Conservation (phyloP, 345 rosid genomes). For the Eucalyptus marginata region DNA sequence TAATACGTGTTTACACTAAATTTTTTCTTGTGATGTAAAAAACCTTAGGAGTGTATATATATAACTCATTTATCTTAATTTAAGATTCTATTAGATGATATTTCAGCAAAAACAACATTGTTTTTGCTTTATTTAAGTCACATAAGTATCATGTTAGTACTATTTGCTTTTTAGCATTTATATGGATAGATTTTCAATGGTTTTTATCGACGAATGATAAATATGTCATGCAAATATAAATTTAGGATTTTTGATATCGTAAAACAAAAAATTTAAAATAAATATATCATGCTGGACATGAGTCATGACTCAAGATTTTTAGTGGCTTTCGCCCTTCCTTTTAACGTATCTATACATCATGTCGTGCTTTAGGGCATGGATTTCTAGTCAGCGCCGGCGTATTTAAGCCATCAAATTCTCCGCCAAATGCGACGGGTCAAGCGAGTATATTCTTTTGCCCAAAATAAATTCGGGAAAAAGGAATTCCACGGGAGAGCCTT, state of each 20-base stretch:
- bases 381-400: not conserved
- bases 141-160: fast-evolving
- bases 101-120: too few relatives aligned
- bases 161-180: fast-evolving
- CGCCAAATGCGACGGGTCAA: not conserved
- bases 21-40: too few relatives aligned
- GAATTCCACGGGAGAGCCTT: not conserved
- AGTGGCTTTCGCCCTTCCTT: not conserved
- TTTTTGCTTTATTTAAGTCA: too few relatives aligned
- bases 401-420: not conserved
- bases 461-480: not conserved
- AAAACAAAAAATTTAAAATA: too few relatives aligned
- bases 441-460: not conserved
- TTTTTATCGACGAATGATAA: not conserved
- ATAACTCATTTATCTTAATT: too few relatives aligned
- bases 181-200: too few relatives aligned
- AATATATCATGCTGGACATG: too few relatives aligned
- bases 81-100: not conserved
- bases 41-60: fast-evolving
- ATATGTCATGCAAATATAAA: too few relatives aligned
- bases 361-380: not conserved
- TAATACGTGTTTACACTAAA: fast-evolving
- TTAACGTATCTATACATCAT: too few relatives aligned
- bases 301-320: too few relatives aligned
- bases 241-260: too few relatives aligned